These are phyloP conservation scores for Rhodotorula sp. DNA, from an alignment of 1,284 basidiomycete species.

Conservation along the genomic window DNA sequence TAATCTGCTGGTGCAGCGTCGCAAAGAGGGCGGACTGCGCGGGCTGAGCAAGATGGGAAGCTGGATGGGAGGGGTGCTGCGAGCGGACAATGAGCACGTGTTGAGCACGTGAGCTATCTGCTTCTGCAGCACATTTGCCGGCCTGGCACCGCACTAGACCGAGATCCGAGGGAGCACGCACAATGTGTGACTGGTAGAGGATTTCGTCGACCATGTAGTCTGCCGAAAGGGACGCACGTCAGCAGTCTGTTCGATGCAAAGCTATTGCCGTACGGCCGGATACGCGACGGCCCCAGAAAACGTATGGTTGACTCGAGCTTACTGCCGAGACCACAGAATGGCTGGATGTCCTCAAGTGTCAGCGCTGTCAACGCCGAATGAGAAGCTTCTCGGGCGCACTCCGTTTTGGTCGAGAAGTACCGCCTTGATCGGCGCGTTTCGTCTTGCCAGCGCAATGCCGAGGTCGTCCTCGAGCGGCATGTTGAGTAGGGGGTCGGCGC, in stretches of 20 bases:
- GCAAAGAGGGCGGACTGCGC: conserved; percentile 44
- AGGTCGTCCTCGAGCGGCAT: conserved; percentile 69
- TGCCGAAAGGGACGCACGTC: background rate
- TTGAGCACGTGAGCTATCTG: background rate
- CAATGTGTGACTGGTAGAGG: conserved; percentile 69
- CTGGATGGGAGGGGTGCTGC: conserved; percentile 69
- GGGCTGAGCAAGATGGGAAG: conserved; percentile 53
- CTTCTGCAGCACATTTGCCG: no score
- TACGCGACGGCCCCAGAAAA: no score
- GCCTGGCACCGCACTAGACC: no score
- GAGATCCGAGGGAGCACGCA: background rate
- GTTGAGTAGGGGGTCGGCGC: conserved; percentile 74
- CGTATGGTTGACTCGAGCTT: conserved; percentile 55
- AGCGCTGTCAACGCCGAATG: conserved; percentile 35
- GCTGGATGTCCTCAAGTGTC: background rate
- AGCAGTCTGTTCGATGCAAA: no score
- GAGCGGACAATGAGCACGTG: no score
- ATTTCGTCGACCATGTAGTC: conserved; percentile 64
- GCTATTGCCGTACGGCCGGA: no score
- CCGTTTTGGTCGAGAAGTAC: conserved; percentile 70
- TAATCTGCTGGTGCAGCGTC: conserved; percentile 62
- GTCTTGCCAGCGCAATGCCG: conserved; percentile 57
- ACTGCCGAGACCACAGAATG: conserved; percentile 67
- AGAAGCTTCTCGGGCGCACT: conserved; percentile 55
- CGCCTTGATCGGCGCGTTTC: conserved; percentile 73